Conservation (phyloP, 805 yeast species). For the Nakazawaea holstii region DNA sequence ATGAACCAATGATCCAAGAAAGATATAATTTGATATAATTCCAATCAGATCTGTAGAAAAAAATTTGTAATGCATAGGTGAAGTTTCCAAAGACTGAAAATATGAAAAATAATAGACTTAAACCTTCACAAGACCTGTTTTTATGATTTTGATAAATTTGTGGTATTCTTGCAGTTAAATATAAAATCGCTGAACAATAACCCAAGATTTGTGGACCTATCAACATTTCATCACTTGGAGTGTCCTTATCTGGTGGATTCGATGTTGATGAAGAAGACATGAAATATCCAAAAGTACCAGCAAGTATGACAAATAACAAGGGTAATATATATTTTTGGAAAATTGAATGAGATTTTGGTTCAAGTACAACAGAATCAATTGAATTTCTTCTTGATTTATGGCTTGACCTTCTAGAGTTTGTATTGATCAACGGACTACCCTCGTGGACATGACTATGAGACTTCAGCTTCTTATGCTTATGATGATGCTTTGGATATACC, state of each 20-base stretch:
- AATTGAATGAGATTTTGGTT: slow-evolving; percentile 39
- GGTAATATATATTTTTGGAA: slow-evolving; percentile 54
- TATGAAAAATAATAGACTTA: slow-evolving; percentile 74
- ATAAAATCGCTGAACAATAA: slow-evolving; percentile 61
- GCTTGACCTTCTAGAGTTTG: slow-evolving; percentile 30
- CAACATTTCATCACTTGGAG: slow-evolving; percentile 20
- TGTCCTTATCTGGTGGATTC: slow-evolving; percentile 16
- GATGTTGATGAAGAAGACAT: slow-evolving; percentile 30
- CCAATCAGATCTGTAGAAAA: slow-evolving; percentile 57
- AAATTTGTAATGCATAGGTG: slow-evolving; percentile 69
- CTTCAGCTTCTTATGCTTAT: slow-evolving; percentile 15
- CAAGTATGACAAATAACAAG: slow-evolving; percentile 50
- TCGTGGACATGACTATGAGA: slow-evolving; percentile 17
- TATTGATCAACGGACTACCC: slow-evolving; percentile 27
- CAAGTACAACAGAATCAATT: slow-evolving; percentile 44
- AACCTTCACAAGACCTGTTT: slow-evolving; percentile 78
- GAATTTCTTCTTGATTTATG: slow-evolving; percentile 35
- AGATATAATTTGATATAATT: slow-evolving; percentile 56
- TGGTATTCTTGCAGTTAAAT: slow-evolving; percentile 71
- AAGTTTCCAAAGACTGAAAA: slow-evolving; percentile 71
- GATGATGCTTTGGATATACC: slow-evolving; percentile 33
- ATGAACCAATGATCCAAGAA: slow-evolving; percentile 75
- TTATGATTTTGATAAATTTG: slow-evolving; percentile 78
- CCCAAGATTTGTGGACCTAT: slow-evolving; percentile 66
- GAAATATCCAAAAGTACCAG: slow-evolving; percentile 59